Conservation (phyloP, 805 yeast genomes). For the Candida qinlingensis region DNA sequence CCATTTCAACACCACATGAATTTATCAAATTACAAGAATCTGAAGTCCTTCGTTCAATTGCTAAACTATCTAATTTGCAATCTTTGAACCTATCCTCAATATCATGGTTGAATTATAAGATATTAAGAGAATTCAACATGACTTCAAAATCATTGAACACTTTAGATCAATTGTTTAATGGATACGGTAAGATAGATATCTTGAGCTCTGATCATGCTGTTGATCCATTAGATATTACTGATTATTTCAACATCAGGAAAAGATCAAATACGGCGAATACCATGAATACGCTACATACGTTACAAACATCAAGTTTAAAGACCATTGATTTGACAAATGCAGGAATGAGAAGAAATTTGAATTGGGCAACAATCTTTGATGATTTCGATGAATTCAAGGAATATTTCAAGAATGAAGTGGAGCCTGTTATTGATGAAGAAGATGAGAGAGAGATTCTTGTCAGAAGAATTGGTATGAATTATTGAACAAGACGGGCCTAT, state of each 20-base stretch:
- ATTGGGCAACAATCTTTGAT: constrained; percentile 35
- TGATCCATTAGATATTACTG: neutral
- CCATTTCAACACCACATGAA: constrained; percentile 12
- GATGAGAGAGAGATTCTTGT: constrained; percentile 4
- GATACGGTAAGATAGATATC: neutral
- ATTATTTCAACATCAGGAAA: neutral
- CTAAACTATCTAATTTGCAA: constrained; percentile 32
- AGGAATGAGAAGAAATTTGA: constrained; percentile 44
- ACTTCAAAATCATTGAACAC: constrained; percentile 13
- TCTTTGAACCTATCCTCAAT: constrained; percentile 32
- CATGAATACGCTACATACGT: neutral
- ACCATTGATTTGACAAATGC: constrained; percentile 39
- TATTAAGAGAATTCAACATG: constrained; percentile 27
- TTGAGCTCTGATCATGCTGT: constrained; percentile 1
- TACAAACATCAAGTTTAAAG: neutral
- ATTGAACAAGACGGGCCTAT: constrained; percentile 7
- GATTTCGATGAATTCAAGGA: constrained; percentile 10
- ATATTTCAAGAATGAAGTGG: constrained; percentile 16
- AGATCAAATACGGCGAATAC: neutral
- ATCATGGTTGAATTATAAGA: constrained; percentile 42
- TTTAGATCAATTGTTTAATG: neutral
- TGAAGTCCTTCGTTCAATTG: constrained; percentile 25
- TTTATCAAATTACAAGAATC: constrained; percentile 18
- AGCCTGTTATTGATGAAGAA: constrained; percentile 8
- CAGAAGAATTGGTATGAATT: constrained; percentile 24